Conservation (phyloP, 2,329 filamentous ascomycete species). For the Fusarium circinatum region DNA sequence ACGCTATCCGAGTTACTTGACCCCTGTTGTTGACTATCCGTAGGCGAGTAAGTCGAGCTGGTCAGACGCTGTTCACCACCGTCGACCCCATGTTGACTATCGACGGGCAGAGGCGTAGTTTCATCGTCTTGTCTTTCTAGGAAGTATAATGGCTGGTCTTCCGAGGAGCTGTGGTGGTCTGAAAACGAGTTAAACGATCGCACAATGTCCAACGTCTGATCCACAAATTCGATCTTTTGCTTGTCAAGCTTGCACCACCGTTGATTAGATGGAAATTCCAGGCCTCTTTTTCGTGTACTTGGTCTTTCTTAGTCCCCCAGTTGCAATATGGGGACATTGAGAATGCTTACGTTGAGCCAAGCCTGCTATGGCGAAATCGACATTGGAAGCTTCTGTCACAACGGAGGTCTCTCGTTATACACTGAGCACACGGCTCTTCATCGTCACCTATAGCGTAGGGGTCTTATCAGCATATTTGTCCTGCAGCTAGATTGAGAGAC, state of each 20-base stretch:
- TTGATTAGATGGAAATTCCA: not conserved
- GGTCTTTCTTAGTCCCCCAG: not conserved
- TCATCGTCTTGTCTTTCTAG: too few species aligned
- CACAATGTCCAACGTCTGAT: not conserved
- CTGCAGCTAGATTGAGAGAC: fast-evolving
- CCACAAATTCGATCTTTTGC: not conserved
- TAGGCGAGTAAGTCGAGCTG: not conserved
- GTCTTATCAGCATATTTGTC: fast-evolving
- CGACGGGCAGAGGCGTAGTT: fast-evolving
- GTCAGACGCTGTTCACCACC: too few species aligned
- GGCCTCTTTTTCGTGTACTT: not conserved
- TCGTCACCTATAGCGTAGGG: not conserved
- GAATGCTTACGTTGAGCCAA: not conserved
- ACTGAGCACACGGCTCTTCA: not conserved
- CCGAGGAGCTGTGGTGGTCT: not conserved
- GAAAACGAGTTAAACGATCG: not conserved
- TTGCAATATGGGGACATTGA: not conserved
- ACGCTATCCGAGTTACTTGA: too few species aligned
- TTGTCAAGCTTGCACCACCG: not conserved
- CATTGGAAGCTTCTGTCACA: not conserved
- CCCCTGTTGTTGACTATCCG: not conserved
- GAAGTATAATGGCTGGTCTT: not conserved
- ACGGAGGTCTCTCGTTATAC: not conserved
- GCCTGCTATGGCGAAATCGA: not conserved
- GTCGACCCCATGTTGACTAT: not conserved